Conservation (phyloP, 2,329 filamentous ascomycete genomes). For the Aspergillus luchuensis region DNA sequence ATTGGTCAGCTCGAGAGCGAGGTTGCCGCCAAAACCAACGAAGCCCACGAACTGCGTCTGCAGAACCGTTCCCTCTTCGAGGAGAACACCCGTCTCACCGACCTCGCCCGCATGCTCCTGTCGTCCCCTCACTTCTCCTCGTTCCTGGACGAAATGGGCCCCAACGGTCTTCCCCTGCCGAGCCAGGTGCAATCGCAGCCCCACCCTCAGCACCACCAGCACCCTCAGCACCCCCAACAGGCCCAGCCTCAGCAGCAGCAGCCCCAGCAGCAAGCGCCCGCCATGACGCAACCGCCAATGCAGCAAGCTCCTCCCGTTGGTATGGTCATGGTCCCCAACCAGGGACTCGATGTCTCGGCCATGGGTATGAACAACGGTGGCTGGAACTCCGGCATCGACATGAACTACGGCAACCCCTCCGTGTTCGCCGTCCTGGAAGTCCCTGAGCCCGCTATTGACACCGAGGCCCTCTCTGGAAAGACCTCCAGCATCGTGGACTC, state of each 20-base stretch:
- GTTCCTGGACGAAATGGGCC: slow-evolving; percentile 72
- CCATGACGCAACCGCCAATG: slow-evolving; percentile 42
- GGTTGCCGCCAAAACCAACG: slow-evolving; percentile 78
- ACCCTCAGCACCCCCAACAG: slow-evolving; percentile 38
- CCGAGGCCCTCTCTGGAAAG: slow-evolving; percentile 71
- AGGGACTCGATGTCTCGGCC: slow-evolving; percentile 72
- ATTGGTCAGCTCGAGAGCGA: slow-evolving; percentile 92
- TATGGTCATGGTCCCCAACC: slow-evolving; percentile 82
- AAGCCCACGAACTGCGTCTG: slow-evolving; percentile 75
- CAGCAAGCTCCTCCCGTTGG: slow-evolving; percentile 66
- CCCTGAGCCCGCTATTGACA: slow-evolving; percentile 63
- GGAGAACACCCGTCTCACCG: slow-evolving; percentile 78
- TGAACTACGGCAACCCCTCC: slow-evolving; percentile 46
- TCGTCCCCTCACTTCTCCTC: slow-evolving; percentile 79
- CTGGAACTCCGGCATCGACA: slow-evolving; percentile 51
- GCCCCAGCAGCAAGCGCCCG: slow-evolving; percentile 38
- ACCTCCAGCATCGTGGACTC: slow-evolving; percentile 56
- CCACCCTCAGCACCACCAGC: slow-evolving; percentile 39
- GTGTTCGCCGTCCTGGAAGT: slow-evolving; percentile 71
- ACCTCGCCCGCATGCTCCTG: slow-evolving; percentile 78
- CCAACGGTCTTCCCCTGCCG: slow-evolving; percentile 54
- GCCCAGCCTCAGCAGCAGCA: slow-evolving; percentile 46
- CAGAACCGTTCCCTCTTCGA: slow-evolving; percentile 82
- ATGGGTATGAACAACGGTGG: slow-evolving; percentile 58
- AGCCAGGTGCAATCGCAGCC: slow-evolving; percentile 40